These are phyloP conservation scores for Graphium sp. DNA, from an alignment of 2,329 filamentous ascomycete species.

Conservation along the genomic window DNA sequence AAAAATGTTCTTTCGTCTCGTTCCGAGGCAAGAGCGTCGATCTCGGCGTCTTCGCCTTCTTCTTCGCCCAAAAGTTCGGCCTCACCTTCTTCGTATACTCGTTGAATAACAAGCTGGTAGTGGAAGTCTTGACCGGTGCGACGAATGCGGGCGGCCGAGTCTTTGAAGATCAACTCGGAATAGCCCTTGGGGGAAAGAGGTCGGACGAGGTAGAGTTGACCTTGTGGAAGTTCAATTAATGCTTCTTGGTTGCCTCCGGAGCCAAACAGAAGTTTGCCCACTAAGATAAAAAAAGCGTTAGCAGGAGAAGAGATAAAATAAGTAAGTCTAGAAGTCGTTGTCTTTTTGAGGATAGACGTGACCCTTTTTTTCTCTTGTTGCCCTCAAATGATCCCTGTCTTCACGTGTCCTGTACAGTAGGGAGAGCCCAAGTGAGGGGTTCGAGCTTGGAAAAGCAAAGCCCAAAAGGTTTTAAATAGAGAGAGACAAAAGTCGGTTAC, in stretches of 20 bases:
- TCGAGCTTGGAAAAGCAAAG: no score
- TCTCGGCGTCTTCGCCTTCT: constrained; percentile 64
- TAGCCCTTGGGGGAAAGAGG: constrained; percentile 93
- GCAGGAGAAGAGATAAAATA: no score
- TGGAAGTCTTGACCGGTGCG: constrained; percentile 90
- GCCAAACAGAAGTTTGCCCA: constrained; percentile 88
- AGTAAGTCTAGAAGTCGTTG: no score
- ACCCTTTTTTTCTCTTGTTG: no score
- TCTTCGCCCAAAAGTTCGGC: constrained; percentile 83
- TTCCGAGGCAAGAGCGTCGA: constrained; percentile 58
- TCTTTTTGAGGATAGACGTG: no score
- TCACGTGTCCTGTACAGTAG: no score
- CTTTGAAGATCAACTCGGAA: constrained; percentile 97
- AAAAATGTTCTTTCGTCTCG: constrained; percentile 96
- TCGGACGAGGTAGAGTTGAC: constrained; percentile 92
- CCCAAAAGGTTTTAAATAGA: no score
- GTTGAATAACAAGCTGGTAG: constrained; percentile 91
- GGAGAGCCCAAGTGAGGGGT: no score
- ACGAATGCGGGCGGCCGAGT: constrained; percentile 82
- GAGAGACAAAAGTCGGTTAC: no score
- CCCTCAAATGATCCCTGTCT: no score
- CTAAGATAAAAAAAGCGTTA: constrained; percentile 26
- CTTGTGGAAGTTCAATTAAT: constrained; percentile 85
- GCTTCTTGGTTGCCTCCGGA: constrained; percentile 67
- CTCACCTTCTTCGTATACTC: constrained; percentile 94